Evolutionary conservation across 371 early-diverging fungal genomes (phyloP).

Genomic region (Syncephalastrum racemosum): DNA sequence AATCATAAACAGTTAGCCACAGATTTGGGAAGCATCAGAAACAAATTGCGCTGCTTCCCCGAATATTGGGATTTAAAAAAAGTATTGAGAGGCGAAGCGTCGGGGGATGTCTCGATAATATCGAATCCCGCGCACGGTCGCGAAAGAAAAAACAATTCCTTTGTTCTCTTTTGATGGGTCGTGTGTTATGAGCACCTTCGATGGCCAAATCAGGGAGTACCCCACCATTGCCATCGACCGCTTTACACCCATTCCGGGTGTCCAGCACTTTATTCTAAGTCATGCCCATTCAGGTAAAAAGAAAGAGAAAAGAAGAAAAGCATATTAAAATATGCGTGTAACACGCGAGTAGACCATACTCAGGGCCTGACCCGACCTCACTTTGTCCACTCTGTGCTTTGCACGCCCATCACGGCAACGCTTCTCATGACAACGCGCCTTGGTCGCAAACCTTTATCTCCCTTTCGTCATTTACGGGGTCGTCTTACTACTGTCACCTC

Average conservation of each 20-base stretch:
- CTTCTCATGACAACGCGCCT: no score
- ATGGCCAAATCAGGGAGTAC: slow-evolving; percentile 48
- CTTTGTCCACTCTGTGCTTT: slow-evolving; percentile 31
- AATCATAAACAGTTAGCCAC: no score
- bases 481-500: slow-evolving; percentile 15
- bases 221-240: slow-evolving; percentile 43
- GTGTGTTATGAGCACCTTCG: slow-evolving; percentile 35
- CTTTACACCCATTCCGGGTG: slow-evolving; percentile 25
- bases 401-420: slow-evolving; percentile 34
- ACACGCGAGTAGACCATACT: slow-evolving; percentile 27
- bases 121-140: no score
- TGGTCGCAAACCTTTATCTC: no score
- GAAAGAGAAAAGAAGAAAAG: not conserved
- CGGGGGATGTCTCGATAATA: not conserved
- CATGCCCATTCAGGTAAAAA: slow-evolving; percentile 39
- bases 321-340: not conserved
- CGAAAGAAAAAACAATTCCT: not conserved
- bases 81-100: no score
- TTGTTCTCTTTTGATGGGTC: slow-evolving; percentile 8
- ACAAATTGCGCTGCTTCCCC: slow-evolving; percentile 1
- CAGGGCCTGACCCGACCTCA: slow-evolving; percentile 22
- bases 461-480: slow-evolving; percentile 20
- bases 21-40: no score
- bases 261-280: slow-evolving; percentile 33
- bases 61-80: slow-evolving; percentile 7